Conservation (phyloP, 495 filamentous ascomycete species). For the Ramalina peruviana region DNA sequence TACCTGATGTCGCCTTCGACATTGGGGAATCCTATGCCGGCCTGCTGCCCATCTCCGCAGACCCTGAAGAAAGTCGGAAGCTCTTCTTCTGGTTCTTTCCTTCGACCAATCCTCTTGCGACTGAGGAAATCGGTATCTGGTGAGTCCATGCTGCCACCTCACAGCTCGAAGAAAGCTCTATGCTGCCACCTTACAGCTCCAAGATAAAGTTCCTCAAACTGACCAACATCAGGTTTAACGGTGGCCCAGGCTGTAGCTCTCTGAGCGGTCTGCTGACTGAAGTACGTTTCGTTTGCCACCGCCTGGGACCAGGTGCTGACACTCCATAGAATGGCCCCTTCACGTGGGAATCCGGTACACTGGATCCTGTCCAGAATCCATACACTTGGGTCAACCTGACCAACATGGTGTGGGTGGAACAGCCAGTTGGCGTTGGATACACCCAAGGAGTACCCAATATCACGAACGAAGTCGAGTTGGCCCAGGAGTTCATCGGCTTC, state of each 20-base stretch:
- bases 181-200: not conserved
- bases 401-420: conserved; percentile 52
- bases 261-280: conserved; percentile 60
- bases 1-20: conserved; percentile 63
- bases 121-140: conserved; percentile 50
- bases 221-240: conserved; percentile 43
- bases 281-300: no score
- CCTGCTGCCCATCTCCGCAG: conserved; percentile 50
- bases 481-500: conserved; percentile 54
- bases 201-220: conserved; percentile 21
- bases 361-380: conserved; percentile 46
- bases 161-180: not conserved
- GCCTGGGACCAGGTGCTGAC: no score
- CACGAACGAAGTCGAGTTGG: conserved; percentile 48
- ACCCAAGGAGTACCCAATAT: conserved; percentile 47
- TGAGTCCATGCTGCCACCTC: not conserved
- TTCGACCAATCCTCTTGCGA: conserved; percentile 32
- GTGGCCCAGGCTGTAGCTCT: conserved; percentile 55
- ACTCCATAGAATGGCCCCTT: conserved; percentile 48
- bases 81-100: conserved; percentile 68
- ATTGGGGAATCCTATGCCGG: conserved; percentile 68
- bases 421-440: conserved; percentile 67
- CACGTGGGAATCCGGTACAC: conserved; percentile 56
- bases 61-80: conserved; percentile 35
- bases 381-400: conserved; percentile 63